These are phyloP conservation scores for Leishmania tropica DNA, from an alignment of 208 protist species.

Conservation along the genomic window DNA sequence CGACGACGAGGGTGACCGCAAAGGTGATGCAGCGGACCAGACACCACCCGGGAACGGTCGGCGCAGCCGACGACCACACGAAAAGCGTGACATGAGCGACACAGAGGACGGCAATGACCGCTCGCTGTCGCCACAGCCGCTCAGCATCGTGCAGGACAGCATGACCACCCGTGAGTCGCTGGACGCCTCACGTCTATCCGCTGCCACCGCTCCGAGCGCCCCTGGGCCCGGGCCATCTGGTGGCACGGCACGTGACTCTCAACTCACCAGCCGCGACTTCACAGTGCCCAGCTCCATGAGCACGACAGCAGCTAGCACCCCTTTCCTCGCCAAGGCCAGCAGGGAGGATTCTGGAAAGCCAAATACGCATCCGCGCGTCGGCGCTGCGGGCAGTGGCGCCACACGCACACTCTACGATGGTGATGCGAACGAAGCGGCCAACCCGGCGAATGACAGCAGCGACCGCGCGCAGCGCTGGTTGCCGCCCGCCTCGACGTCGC, in stretches of 20 bases:
- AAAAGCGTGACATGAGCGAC: background rate
- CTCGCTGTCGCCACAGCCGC: constrained; percentile 9
- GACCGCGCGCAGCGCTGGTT: background rate
- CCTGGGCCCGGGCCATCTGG: background rate
- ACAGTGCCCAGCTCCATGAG: constrained; percentile 2
- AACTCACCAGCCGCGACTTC: constrained; percentile 19
- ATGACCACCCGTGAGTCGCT: constrained; percentile 7
- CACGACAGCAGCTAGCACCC: background rate
- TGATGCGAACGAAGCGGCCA: background rate
- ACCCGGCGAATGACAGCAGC: background rate
- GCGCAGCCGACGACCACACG: background rate
- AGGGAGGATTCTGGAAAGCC: background rate
- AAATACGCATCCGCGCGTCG: background rate
- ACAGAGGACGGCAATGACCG: constrained; percentile 8
- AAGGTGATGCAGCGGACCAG: background rate
- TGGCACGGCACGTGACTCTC: background rate
- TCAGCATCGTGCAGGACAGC: constrained; percentile 25
- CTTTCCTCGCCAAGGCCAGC: background rate
- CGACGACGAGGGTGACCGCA: background rate
- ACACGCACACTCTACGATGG: background rate
- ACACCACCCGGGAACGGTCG: background rate
- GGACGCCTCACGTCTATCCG: background rate
- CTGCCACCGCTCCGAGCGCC: background rate
- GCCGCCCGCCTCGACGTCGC: background rate
- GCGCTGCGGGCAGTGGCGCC: background rate